Evolutionary conservation across 1,139 yeast genomes (phyloP), one percentile per base, ranked within the genome.

Genomic region (Sugiyamaella xylanicola): DNA sequence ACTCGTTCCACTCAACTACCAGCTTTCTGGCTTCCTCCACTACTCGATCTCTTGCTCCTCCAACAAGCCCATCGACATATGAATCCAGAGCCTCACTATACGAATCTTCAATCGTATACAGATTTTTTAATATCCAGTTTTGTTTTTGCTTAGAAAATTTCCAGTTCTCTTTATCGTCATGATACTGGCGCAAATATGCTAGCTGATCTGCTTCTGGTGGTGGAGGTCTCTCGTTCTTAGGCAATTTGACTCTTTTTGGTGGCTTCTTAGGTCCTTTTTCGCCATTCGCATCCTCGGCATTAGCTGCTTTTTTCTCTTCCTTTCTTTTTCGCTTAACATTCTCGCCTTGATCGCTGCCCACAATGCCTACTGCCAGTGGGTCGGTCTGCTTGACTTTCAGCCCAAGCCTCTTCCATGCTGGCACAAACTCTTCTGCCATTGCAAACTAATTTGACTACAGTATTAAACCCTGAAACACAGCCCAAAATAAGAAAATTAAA

Each of bases 121-220:
- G 73, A 70, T 90, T 85, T 66, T 86, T 86, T 60, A 91, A 72
- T 51, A 92, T 78, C 97, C 97, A 92, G 68, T 90, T 91, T 70
- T 92, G 98, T 63, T 92, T 91, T 74, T 88, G 96, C 67, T 92
- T 92, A 57, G 95, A 87, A 69, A 92, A 92, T 73, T 91, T 92
- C 98, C 98, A 92, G 32, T 79, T 77, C 0, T 74, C 80, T 57
- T 76, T 77, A 63, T 85, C 90, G 8, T 78, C 76, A 21, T 76
- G 74, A 65, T 82, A 92, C 56, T 83, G 89, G 56, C 84, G 79
- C 63, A 92, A 73, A 66, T 92, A 92, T 0, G 78, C 83, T 51
- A 88, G 74, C 69, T 91, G 97, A 68, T 91, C 97, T 61, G 83
- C 85, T 60, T 85, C 91, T 21, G 91, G 90, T 0, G 91, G 89